Evolutionary conservation across 768 basidiomycete species (phyloP), one percentile per base, ranked within the genome.

Genomic region (Russula virescens): DNA sequence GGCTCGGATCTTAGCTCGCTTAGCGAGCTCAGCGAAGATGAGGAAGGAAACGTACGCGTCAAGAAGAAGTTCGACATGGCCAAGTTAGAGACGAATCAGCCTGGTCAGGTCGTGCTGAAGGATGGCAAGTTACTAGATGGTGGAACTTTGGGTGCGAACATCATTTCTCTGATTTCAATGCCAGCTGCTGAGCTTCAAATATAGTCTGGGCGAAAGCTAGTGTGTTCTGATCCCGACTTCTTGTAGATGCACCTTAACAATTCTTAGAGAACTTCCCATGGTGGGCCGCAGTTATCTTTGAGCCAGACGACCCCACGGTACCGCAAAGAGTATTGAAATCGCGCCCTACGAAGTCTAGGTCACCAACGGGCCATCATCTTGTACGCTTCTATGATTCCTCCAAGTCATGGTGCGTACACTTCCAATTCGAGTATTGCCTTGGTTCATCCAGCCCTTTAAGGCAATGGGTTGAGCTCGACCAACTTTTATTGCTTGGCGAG

Each of bases 141-240:
- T 23, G 87, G 88, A 18, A 89, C 86, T 6, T 78, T 89, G 26
- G 88, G 88, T 91, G 78, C 75, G 62, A 48, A 34, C 42, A 40
- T 49, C 55, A n/a, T n/a, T 25, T 43, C 42, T 25, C 19, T 21
- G 55, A 49, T 18, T 57, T 5, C 60, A 13, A 55, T 54, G 59
- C 8, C 6, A 63, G 45, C 50, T 28, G 21, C 56, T 43, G 49
- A 54, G 19, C 26, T 31, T 46, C 19, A 23, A 11, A 13, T 62
- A 3, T 56, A 91, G 93, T 94, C 0, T 95, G 93, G 92, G 91
- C 88, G 0, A 94, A 93, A 79, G 76, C 82, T 59, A 77, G 87
- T 87, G 67, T 63, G 84, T 73, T 23, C 28, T 47, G 55, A 46
- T 19, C 49, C 21, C 60, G 38, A 38, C n/a, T 58, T 53, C 48